Conservation (phyloP, 257 asterid genomes). For the Salvia miltiorrhiza region DNA sequence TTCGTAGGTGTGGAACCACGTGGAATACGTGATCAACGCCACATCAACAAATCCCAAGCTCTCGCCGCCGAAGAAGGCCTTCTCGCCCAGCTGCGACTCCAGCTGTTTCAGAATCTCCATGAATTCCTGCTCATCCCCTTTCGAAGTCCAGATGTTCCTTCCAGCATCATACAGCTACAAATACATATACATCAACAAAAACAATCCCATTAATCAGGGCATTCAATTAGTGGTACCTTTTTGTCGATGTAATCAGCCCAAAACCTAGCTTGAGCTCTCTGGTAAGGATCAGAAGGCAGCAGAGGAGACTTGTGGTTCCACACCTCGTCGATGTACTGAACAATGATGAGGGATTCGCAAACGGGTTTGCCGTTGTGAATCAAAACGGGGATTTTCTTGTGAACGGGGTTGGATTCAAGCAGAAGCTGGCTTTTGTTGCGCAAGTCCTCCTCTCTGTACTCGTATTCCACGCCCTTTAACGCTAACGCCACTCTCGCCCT, state of each 20-base stretch:
- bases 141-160: not conserved
- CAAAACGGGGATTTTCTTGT: conserved; percentile 32
- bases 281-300: conserved; percentile 40
- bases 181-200: too few relatives aligned
- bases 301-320: conserved; percentile 39
- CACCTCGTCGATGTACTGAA: conserved; percentile 54
- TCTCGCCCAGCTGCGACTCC: not conserved
- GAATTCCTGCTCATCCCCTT: not conserved
- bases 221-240: not conserved
- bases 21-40: not conserved
- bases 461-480: conserved; percentile 36
- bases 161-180: not conserved
- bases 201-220: too few relatives aligned
- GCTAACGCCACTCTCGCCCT: conserved; percentile 38
- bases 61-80: conserved; percentile 6
- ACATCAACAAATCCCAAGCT: not conserved
- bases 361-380: conserved; percentile 41
- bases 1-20: not conserved
- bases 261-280: conserved; percentile 20
- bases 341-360: conserved; percentile 45
- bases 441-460: conserved; percentile 37
- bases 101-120: not conserved
- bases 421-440: conserved; percentile 32
- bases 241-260: conserved; percentile 4
- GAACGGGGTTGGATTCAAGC: conserved; percentile 40